Conservation (phyloP, 306 rosid genomes). For the Quercus parvula region DNA sequence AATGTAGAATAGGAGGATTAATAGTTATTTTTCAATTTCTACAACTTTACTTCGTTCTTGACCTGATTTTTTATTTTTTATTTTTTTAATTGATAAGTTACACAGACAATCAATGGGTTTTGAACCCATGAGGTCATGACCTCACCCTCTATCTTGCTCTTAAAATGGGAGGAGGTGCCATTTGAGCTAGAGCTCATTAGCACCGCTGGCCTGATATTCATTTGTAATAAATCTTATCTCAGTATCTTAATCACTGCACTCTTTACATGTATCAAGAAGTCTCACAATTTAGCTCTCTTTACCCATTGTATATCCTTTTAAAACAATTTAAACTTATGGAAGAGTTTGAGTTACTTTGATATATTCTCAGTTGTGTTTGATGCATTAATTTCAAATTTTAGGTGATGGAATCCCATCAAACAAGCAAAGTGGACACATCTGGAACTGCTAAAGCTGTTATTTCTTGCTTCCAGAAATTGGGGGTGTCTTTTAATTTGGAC, state of each 20-base stretch:
- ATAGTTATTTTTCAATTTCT: no score
- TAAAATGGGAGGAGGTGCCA: no score
- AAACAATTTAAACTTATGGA: not conserved
- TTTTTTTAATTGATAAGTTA: no score
- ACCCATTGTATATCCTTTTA: not conserved
- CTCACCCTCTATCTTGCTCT: no score
- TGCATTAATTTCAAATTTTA: constrained; percentile 41
- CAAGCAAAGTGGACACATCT: constrained; percentile 86
- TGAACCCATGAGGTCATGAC: no score
- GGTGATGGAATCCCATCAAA: constrained; percentile 95
- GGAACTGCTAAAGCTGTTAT: constrained; percentile 96
- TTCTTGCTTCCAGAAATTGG: constrained; percentile 82
- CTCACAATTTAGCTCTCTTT: not conserved
- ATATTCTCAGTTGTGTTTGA: constrained; percentile 22
- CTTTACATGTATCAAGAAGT: not conserved
- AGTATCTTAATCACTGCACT: not conserved
- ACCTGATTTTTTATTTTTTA: no score
- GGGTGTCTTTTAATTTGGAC: constrained; percentile 69
- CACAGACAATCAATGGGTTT: no score
- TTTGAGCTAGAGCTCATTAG: no score
- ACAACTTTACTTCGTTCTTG: no score
- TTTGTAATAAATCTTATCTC: no score
- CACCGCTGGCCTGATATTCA: no score
- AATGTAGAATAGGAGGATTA: no score
- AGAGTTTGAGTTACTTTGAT: constrained; percentile 8